Evolutionary conservation across 805 yeast species (phyloP), one percentile per base, ranked within the genome.

Genomic region (Millerozyma acaciae): DNA sequence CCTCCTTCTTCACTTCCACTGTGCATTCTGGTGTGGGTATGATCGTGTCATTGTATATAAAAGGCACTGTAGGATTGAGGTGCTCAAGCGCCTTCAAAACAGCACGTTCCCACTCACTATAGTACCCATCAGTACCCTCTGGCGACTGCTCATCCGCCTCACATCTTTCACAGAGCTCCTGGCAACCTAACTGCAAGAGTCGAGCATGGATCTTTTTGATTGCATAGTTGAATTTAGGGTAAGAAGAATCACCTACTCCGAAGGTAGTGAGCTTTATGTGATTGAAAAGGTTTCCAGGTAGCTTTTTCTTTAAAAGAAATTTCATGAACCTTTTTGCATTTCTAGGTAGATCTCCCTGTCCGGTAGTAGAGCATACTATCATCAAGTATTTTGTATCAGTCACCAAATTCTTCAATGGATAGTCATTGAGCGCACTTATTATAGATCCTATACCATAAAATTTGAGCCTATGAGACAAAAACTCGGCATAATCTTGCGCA

Each of bases 201-300:
- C 98, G 68, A 15, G 78, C 72, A 53, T 90, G 95, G 12, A 93
- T 57, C 50, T 90, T 89, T 40, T 80, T 74, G 22, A 83, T 75
- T n/a, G 96, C 96, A 68, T 79, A 80, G 58, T 93, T 90, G 60
- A 77, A 93, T 43, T 82, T 75, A 4, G 94, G 85, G 53, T 93
- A 93, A 1, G 95, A 81, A 1, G 95, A 81, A 55, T 93, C 97
- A 16, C 99, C 99, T 2, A 93, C 60, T 0, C 98, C 99, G 50
- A 93, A 83, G 2, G 87, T 73, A 2, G 90, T 75, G 44, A 88
- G 68, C 12, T 63, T 56, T 8, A 85, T 45, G 50, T 80, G 84
- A 41, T 70, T 69, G 24, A 90, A 60, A 19, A 86, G 60, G 45
- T 76, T 76, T 0, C 44, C 18, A 0, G 63, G 93, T 6, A 90